Conservation (phyloP, 2,329 filamentous ascomycete species). For the Scytalidium lignicola region DNA sequence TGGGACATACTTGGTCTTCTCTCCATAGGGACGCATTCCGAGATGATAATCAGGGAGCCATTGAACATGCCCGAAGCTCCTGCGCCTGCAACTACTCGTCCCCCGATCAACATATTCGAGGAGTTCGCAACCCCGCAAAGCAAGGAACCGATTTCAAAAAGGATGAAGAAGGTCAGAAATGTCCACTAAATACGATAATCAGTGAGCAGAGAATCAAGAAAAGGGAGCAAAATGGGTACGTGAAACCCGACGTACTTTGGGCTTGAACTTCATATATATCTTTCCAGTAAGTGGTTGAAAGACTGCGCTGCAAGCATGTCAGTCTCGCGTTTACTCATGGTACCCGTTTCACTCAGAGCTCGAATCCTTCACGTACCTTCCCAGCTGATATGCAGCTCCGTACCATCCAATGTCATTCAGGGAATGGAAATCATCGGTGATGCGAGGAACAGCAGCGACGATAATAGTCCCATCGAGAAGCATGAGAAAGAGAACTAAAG, state of each 20-base stretch:
- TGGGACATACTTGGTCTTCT: slow-evolving; percentile 6
- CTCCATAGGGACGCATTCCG: slow-evolving; percentile 22
- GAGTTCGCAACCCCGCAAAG: slow-evolving; percentile 45
- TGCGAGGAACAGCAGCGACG: slow-evolving; percentile 32
- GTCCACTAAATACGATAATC: slow-evolving; percentile 5
- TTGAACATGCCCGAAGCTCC: slow-evolving; percentile 46
- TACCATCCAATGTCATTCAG: slow-evolving; percentile 31
- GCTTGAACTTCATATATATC: slow-evolving; percentile 9
- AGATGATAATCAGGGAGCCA: slow-evolving; percentile 45
- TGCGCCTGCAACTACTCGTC: slow-evolving; percentile 46
- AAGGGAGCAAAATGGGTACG: too few species aligned
- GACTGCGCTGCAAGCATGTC: too few species aligned
- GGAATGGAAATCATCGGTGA: slow-evolving; percentile 29
- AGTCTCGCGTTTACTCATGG: too few species aligned
- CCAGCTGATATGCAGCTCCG: slow-evolving; percentile 24
- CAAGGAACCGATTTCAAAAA: slow-evolving; percentile 51
- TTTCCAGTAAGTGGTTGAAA: slow-evolving; percentile 14
- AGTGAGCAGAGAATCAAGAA: too few species aligned
- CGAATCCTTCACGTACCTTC: too few species aligned
- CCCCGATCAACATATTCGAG: slow-evolving; percentile 47
- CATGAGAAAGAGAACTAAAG: too few species aligned
- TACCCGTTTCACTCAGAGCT: too few species aligned
- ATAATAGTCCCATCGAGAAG: too few species aligned
- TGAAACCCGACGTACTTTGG: slow-evolving; percentile 6
- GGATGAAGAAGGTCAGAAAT: slow-evolving; percentile 26